phyloP scores from a whole-genome alignment of 257 asterid genomes.

The Voacanga thouarsii region DNA sequence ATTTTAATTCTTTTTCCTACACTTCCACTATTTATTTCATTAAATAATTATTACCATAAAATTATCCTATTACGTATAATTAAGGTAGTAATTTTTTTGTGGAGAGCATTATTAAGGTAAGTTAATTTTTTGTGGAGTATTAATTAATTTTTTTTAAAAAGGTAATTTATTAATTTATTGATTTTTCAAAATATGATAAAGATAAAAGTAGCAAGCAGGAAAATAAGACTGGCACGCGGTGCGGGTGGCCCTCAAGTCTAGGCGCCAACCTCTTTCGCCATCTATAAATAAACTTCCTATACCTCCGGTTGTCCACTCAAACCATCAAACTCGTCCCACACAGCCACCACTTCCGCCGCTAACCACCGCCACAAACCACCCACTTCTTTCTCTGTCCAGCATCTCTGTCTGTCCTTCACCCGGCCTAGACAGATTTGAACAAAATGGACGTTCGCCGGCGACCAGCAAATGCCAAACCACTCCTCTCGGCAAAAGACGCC shows the following conservation, averaged over 20 bases:
- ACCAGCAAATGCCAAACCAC: constrained; percentile 3
- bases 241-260: constrained; percentile 30
- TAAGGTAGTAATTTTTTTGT: too few relatives aligned
- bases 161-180: too few relatives aligned
- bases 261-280: constrained; percentile 29
- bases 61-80: too few relatives aligned
- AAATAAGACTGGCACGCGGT: constrained; percentile 25
- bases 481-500: constrained; percentile 9
- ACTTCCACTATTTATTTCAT: too few relatives aligned
- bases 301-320: constrained; percentile 28
- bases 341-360: background rate
- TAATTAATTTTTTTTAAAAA: too few relatives aligned
- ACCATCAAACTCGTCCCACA: background rate
- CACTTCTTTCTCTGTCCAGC: background rate
- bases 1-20: too few relatives aligned
- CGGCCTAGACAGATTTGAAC: background rate
- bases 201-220: background rate
- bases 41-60: too few relatives aligned
- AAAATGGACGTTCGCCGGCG: constrained; percentile 50
- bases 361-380: background rate
- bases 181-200: background rate
- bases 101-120: too few relatives aligned
- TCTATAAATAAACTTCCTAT: constrained; percentile 30
- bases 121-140: too few relatives aligned
- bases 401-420: background rate